phyloP scores from a whole-genome alignment of 208 protist species.

The Naegleria fowleri region DNA sequence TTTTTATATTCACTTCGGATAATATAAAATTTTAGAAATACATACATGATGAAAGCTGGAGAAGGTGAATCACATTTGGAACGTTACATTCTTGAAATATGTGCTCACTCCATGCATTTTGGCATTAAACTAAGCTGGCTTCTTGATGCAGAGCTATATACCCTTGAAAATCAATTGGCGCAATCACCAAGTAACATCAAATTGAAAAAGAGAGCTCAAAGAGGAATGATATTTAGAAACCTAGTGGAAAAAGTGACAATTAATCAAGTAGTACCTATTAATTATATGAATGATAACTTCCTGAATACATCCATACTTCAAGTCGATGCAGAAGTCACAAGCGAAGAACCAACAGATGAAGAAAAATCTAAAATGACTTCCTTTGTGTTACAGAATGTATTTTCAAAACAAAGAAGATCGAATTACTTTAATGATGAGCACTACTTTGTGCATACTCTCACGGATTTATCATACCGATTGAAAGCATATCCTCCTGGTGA shows the following conservation, averaged over 20 bases:
- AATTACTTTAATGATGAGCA: constrained; percentile 25
- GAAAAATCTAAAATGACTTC: background rate
- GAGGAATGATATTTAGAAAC: constrained; percentile 16
- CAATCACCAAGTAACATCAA: constrained; percentile 7
- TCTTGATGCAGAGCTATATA: background rate
- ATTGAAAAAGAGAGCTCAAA: constrained; percentile 4
- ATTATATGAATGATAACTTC: constrained; percentile 11
- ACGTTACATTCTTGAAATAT: background rate
- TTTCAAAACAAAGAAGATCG: background rate
- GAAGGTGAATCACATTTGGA: background rate
- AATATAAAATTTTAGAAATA: background rate
- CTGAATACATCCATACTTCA: background rate
- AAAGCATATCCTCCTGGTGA: constrained; percentile 2
- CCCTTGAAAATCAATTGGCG: background rate
- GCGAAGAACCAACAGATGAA: background rate
- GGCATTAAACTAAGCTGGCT: constrained; percentile 7
- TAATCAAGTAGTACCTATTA: constrained; percentile 14
- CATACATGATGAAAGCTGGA: background rate
- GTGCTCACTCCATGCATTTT: constrained; percentile 15
- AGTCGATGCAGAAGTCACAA: background rate
- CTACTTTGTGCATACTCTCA: background rate
- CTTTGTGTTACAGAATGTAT: background rate
- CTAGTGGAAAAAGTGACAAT: constrained; percentile 1
- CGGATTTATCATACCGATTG: background rate
- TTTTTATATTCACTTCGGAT: background rate